phyloP scores from a whole-genome alignment of 2,329 filamentous ascomycete species.

The Aaosphaeria pasadenensis region DNA sequence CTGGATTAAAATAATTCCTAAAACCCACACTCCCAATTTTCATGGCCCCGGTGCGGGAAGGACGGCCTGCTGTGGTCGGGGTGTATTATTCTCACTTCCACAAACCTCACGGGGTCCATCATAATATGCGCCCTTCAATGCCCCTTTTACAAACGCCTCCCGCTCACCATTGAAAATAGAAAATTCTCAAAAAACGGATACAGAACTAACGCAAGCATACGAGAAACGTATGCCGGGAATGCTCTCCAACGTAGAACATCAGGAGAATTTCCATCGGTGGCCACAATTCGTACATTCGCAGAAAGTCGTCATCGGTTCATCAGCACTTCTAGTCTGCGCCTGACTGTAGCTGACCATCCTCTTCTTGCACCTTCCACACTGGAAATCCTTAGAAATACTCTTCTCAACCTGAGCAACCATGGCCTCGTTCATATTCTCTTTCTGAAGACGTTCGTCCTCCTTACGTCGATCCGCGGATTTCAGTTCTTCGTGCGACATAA shows the following conservation, averaged over 20 bases:
- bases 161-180: too few relatives aligned
- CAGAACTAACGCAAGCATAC: too few relatives aligned
- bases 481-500: conserved; percentile 86
- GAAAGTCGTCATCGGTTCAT: conserved; percentile 73
- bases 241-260: not conserved
- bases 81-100: too few relatives aligned
- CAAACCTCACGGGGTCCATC: too few relatives aligned
- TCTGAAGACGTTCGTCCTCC: conserved; percentile 71
- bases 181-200: too few relatives aligned
- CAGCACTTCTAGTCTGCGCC: conserved; percentile 90
- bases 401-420: conserved; percentile 92
- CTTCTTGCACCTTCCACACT: conserved; percentile 89
- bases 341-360: conserved; percentile 95
- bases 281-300: conserved; percentile 54
- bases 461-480: conserved; percentile 80
- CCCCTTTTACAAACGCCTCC: too few relatives aligned
- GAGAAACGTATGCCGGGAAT: too few relatives aligned
- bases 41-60: too few relatives aligned
- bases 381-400: conserved; percentile 81
- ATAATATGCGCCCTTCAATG: too few relatives aligned
- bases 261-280: conserved; percentile 49
- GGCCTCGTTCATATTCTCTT: conserved; percentile 95
- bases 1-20: too few relatives aligned
- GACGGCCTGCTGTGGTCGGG: too few relatives aligned
- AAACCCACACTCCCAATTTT: too few relatives aligned